Evolutionary conservation across 73 alveolate species (phyloP).

Genomic region (Tetrahymena elliotti): DNA sequence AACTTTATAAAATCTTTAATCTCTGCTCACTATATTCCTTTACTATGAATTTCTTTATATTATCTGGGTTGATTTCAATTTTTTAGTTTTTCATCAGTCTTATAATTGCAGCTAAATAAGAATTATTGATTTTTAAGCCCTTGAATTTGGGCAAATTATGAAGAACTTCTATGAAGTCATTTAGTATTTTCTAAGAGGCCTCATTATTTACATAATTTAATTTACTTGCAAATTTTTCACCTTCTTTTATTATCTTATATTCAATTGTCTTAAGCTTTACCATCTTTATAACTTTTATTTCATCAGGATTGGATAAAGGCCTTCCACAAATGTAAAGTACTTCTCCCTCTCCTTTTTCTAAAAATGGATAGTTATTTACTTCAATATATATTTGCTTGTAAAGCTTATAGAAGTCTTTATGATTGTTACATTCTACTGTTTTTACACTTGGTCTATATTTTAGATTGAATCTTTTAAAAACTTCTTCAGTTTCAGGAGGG

Average conservation of each 20-base stretch:
- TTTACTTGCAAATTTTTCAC: background rate
- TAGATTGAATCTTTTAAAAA: background rate
- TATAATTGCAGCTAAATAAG: background rate
- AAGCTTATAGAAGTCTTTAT: background rate
- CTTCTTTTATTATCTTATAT: background rate
- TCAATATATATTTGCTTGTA: background rate
- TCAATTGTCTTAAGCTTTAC: background rate
- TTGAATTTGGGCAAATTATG: background rate
- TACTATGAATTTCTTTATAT: background rate
- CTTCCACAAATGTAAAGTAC: background rate
- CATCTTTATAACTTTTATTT: background rate
- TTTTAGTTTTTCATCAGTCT: background rate
- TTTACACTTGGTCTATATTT: background rate
- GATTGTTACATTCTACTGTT: background rate
- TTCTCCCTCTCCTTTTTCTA: background rate
- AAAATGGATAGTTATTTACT: background rate
- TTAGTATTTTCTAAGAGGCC: background rate
- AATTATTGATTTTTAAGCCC: background rate
- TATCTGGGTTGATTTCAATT: background rate
- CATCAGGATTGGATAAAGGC: background rate
- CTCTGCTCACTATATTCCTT: background rate
- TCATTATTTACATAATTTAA: background rate
- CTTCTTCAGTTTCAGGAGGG: background rate
- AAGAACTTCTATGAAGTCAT: background rate
- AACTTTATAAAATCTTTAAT: background rate